These are phyloP conservation scores for Camelina neglecta DNA, from an alignment of 345 rosid genomes.

Conservation along the genomic window DNA sequence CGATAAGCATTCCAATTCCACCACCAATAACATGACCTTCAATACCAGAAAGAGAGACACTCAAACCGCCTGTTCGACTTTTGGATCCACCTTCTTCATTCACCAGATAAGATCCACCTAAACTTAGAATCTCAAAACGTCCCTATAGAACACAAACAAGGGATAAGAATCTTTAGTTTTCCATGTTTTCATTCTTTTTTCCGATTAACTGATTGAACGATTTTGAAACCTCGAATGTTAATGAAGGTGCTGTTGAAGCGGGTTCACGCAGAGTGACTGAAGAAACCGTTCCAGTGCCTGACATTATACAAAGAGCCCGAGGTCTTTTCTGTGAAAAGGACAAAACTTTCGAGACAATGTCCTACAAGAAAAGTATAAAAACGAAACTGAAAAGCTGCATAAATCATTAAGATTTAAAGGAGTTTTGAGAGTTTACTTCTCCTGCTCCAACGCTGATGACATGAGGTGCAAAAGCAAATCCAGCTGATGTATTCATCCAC, in stretches of 20 bases:
- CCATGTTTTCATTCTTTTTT: background rate
- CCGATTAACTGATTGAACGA: background rate
- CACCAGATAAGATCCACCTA: constrained; percentile 92
- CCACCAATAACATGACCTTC: constrained; percentile 97
- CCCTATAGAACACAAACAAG: constrained; percentile 62
- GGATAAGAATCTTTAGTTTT: background rate
- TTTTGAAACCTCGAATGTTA: constrained; percentile 73
- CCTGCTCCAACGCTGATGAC: constrained; percentile 77
- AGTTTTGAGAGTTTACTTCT: constrained; percentile 58
- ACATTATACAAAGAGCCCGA: constrained; percentile 89
- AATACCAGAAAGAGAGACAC: constrained; percentile 89
- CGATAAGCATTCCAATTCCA: constrained; percentile 76
- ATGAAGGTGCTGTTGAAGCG: constrained; percentile 60
- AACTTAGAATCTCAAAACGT: constrained; percentile 85
- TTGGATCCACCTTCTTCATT: constrained; percentile 87
- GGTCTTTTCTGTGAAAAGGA: constrained; percentile 89
- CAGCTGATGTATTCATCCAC: constrained; percentile 99
- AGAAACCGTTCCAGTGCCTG: constrained; percentile 90
- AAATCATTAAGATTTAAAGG: constrained; percentile 9
- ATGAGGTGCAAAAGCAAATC: constrained; percentile 95
- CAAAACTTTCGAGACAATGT: constrained; percentile 78
- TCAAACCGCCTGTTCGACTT: constrained; percentile 84
- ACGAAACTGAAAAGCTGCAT: constrained; percentile 10
- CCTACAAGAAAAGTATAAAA: constrained; percentile 51
- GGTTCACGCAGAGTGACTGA: constrained; percentile 85